phyloP scores from a whole-genome alignment of 2,329 filamentous ascomycete species.

The Pseudogymnoascus sp. region DNA sequence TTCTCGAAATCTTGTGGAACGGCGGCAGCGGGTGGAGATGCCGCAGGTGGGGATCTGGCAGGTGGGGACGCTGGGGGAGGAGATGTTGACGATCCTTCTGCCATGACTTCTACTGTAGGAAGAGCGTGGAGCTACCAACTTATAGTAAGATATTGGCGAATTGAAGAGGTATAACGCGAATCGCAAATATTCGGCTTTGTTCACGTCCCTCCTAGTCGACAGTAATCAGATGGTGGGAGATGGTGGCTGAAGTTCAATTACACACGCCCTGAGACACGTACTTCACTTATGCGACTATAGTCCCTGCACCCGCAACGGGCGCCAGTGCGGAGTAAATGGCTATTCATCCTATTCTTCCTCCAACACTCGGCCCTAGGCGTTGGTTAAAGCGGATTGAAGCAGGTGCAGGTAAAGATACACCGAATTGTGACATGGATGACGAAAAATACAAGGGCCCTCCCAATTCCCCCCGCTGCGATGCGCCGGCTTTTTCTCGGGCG shows the following conservation, averaged over 20 bases:
- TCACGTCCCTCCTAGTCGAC: not conserved
- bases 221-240: not conserved
- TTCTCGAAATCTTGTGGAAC: not conserved
- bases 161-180: not conserved
- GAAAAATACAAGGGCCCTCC: not conserved
- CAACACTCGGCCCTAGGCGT: not conserved
- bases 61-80: not conserved
- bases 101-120: not conserved
- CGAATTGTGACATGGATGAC: not conserved
- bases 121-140: not conserved
- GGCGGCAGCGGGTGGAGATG: not conserved
- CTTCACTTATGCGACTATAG: not conserved
- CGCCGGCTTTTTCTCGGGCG: not conserved
- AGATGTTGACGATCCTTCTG: not conserved
- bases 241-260: not conserved
- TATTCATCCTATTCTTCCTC: not conserved
- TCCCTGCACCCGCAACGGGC: not conserved
- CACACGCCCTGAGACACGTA: not conserved
- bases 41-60: not conserved
- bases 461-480: not conserved
- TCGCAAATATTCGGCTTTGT: not conserved
- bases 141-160: not conserved
- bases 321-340: not conserved
- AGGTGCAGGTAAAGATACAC: not conserved
- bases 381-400: not conserved